phyloP scores from a whole-genome alignment of 2,329 filamentous ascomycete species.

The Diplodia corticola region DNA sequence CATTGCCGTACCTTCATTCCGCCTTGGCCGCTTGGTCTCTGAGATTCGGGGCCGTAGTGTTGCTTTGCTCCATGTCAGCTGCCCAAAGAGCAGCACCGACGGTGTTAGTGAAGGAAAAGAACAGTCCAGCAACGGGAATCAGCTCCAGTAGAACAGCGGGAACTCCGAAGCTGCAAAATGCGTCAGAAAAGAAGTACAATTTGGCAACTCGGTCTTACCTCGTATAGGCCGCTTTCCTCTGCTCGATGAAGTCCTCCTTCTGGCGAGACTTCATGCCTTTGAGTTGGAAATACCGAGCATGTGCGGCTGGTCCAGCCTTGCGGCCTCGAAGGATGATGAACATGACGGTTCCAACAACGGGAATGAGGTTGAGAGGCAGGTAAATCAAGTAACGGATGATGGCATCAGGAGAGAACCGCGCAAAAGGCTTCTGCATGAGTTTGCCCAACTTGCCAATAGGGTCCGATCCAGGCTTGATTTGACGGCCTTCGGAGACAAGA shows the following conservation, averaged over 20 bases:
- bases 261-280: conserved; percentile 74
- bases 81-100: conserved; percentile 95
- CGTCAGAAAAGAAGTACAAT: neutral
- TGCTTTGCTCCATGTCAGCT: conserved; percentile 68
- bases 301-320: conserved; percentile 55
- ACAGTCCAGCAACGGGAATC: conserved; percentile 76
- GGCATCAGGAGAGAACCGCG: conserved; percentile 55
- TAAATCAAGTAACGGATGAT: conserved; percentile 81
- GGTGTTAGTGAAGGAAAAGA: conserved; percentile 88
- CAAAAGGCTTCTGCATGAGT: conserved; percentile 56
- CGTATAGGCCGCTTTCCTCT: conserved; percentile 74
- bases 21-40: conserved; percentile 33
- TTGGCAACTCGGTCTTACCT: conserved; percentile 56
- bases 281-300: conserved; percentile 80
- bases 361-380: conserved; percentile 89
- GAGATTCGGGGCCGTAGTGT: conserved; percentile 38
- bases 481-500: conserved; percentile 72
- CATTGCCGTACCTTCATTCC: neutral
- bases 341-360: conserved; percentile 77
- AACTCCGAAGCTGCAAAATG: conserved; percentile 60
- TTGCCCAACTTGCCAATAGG: conserved; percentile 59
- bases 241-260: conserved; percentile 67
- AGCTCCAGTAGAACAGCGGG: conserved; percentile 81
- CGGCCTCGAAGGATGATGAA: conserved; percentile 73
- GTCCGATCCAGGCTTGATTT: conserved; percentile 61